These are phyloP conservation scores for Rhodomyrtus psidioides DNA, from an alignment of 441 rosid species.

Conservation along the genomic window DNA sequence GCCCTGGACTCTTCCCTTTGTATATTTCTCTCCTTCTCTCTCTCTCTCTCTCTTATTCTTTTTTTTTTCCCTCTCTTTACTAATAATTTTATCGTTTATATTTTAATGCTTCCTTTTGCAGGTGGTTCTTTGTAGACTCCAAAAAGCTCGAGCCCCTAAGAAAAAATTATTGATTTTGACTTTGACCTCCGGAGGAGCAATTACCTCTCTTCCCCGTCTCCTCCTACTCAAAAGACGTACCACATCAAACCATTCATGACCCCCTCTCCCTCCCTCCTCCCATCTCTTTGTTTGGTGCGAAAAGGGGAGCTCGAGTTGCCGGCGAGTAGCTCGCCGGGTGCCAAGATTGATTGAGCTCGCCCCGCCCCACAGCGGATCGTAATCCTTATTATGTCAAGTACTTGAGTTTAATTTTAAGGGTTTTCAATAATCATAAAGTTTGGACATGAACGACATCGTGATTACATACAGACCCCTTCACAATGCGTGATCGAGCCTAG, in stretches of 20 bases:
- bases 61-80: background rate
- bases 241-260: background rate
- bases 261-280: background rate
- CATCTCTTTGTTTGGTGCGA: background rate
- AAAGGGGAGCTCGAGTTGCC: background rate
- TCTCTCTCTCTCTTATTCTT: conserved; percentile 9
- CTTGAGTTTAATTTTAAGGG: fast-evolving
- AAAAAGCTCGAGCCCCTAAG: background rate
- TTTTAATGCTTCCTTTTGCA: background rate
- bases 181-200: conserved; percentile 20
- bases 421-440: too few species aligned
- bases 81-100: conserved; percentile 4
- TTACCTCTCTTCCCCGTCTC: conserved; percentile 6
- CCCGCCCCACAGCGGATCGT: fast-evolving
- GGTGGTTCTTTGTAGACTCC: background rate
- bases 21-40: background rate
- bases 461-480: fast-evolving
- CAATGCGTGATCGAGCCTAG: fast-evolving
- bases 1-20: conserved; percentile 11
- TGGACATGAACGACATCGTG: fast-evolving
- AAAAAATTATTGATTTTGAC: background rate
- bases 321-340: fast-evolving
- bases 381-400: fast-evolving
- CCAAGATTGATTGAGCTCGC: fast-evolving
- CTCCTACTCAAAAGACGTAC: background rate